phyloP scores from a whole-genome alignment of 2,329 filamentous ascomycete genomes.

The Epichloe coenophiala region DNA sequence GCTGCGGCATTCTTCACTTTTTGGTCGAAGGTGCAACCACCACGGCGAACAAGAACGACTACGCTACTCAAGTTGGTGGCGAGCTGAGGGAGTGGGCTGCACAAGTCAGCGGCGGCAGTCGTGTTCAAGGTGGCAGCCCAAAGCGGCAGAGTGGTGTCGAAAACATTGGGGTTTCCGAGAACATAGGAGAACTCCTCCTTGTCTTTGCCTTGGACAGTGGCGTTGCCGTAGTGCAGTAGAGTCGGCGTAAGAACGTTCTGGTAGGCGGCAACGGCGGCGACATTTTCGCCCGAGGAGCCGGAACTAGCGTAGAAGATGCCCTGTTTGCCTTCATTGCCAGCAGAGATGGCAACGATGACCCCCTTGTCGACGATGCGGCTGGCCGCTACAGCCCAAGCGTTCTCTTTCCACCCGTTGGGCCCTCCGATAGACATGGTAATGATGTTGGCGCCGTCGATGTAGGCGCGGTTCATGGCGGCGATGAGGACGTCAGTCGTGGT shows the following conservation, averaged over 20 bases:
- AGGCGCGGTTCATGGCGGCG: slow-evolving; percentile 39
- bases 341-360: slow-evolving; percentile 1
- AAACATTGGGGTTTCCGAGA: slow-evolving; percentile 22
- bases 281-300: slow-evolving; percentile 3
- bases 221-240: not conserved
- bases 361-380: too few relatives aligned
- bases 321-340: slow-evolving; percentile 16
- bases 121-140: slow-evolving; percentile 30
- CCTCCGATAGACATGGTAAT: slow-evolving; percentile 14
- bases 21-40: slow-evolving; percentile 27
- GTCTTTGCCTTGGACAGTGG: too few relatives aligned
- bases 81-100: slow-evolving; percentile 31
- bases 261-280: slow-evolving; percentile 6
- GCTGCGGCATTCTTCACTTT: slow-evolving; percentile 6
- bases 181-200: slow-evolving; percentile 23
- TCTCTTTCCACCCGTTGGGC: not conserved
- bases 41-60: slow-evolving; percentile 41
- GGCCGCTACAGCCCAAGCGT: too few relatives aligned
- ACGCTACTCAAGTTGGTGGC: slow-evolving; percentile 37
- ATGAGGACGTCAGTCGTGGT: slow-evolving; percentile 34
- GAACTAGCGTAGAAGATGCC: slow-evolving; percentile 6
- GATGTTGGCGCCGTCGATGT: slow-evolving; percentile 30
- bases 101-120: slow-evolving; percentile 31
- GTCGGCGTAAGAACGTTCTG: slow-evolving; percentile 11
- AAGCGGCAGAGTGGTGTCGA: slow-evolving; percentile 27